Base-by-base conservation (phyloP, 371 early-diverging fungal genomes). In the Mucor racemosus region DNA sequence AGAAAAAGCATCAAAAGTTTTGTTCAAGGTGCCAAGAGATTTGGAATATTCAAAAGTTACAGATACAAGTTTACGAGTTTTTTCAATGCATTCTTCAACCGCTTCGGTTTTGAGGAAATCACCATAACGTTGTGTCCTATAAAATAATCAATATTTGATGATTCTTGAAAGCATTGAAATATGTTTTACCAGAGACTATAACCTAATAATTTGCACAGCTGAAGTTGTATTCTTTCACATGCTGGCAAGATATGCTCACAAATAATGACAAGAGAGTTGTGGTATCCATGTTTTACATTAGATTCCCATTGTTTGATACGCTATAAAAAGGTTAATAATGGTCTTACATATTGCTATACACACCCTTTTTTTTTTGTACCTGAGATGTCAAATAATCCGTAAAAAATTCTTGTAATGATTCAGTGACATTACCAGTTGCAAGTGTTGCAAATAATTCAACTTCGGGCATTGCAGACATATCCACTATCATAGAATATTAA, bases 241-340 rank as follows among this genome's bases (percentile, higher is more conserved):
- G 63, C 68, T 8, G 69, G 73, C 10, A 65, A 6, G n/a, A 68
- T 62, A 46, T 73, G 59, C 34, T 73, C 59, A 31, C 64, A 62
- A 3, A 59, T 34, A 7, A 65, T 56, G 5, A 14, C 38, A n/a
- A 65, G 19, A 0, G 65, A 62, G 15, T 64, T 60, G 5, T 65
- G 39, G 41, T 65, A 60, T 34, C 63, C 69, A 40, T 68, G 59
- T 0, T 34, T 42, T 0, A 36, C 58, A 11, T 65, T 55, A 8
- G 58, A 40, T 19, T 73, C 73, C 66, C 68, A 65, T 62, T 62
- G 26, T 63, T 68, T 73, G 19, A 73, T 62, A 48, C 36, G 19
- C 68, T 72, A 57, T 6, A 21, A 8, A 9, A 19, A 8, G n/a
- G n/a, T 21, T 11, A 56, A 39, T 59, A 5, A 41, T 41, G 17